phyloP scores from a whole-genome alignment of 495 filamentous ascomycete genomes.

The Podospora appendiculata region DNA sequence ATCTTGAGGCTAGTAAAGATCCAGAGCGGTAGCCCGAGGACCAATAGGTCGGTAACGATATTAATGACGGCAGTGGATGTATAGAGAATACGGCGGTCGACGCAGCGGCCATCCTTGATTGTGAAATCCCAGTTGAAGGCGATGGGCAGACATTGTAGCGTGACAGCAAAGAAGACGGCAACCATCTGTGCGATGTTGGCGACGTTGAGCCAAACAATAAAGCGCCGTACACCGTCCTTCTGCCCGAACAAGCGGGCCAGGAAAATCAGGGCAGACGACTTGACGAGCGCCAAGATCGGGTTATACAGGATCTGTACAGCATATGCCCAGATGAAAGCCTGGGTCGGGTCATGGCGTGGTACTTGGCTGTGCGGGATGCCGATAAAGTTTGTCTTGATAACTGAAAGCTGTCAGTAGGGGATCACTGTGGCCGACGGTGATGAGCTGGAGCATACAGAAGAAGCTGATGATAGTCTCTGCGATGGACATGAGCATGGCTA shows the following conservation, averaged over 20 bases:
- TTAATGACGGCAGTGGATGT: constrained; percentile 39
- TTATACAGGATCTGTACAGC: constrained; percentile 57
- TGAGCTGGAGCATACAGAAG: constrained; percentile 27
- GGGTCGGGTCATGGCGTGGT: constrained; percentile 32
- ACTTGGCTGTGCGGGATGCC: constrained; percentile 41
- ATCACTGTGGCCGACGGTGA: background rate
- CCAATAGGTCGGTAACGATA: constrained; percentile 43
- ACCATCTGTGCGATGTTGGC: constrained; percentile 47
- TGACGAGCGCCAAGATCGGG: constrained; percentile 53
- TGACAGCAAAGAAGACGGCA: constrained; percentile 45
- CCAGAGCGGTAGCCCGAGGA: constrained; percentile 40
- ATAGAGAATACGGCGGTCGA: constrained; percentile 40
- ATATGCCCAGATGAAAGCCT: constrained; percentile 39
- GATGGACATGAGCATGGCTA: constrained; percentile 37
- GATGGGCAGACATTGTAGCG: constrained; percentile 51
- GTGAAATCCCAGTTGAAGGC: constrained; percentile 40
- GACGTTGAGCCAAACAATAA: constrained; percentile 40
- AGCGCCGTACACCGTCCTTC: constrained; percentile 34
- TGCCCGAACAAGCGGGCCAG: constrained; percentile 42
- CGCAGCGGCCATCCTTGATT: constrained; percentile 35
- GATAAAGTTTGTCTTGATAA: constrained; percentile 45
- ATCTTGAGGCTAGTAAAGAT: constrained; percentile 42
- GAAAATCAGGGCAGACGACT: constrained; percentile 52
- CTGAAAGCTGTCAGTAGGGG: constrained; percentile 18
- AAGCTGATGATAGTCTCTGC: constrained; percentile 36